Percentiles rank a stretch among this genome's conserved stretches.
Evolutionary conservation across 345 rosid genomes (phyloP).

Genomic region (Arabidopsis suecica): DNA sequence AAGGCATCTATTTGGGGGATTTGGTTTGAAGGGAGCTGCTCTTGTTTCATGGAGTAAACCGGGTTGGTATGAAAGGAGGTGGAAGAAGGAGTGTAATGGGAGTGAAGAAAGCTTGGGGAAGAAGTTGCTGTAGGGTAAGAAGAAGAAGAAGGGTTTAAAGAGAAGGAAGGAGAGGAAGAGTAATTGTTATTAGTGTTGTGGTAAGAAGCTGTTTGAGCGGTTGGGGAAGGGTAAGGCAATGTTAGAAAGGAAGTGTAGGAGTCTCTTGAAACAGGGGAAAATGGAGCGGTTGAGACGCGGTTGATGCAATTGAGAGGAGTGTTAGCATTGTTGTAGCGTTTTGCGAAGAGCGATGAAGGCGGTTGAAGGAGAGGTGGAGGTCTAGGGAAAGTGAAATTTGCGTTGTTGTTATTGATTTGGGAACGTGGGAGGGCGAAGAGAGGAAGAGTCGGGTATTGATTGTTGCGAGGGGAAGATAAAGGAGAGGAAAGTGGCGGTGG

Average conservation of each 20-base stretch:
- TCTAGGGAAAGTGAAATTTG: constrained; percentile 48
- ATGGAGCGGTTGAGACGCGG: constrained; percentile 44
- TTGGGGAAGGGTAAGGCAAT: constrained; percentile 40
- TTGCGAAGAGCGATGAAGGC: constrained; percentile 50
- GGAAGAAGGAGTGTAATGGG: constrained; percentile 43
- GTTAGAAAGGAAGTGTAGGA: constrained; percentile 42
- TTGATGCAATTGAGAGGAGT: constrained; percentile 23
- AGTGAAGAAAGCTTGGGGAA: constrained; percentile 37
- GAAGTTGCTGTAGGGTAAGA: constrained; percentile 39
- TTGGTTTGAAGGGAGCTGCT: constrained; percentile 92
- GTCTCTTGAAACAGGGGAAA: constrained; percentile 44
- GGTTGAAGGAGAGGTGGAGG: constrained; percentile 57
- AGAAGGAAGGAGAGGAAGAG: constrained; percentile 40
- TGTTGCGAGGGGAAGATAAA: constrained; percentile 47
- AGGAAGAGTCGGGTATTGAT: constrained; percentile 51
- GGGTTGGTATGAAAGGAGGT: constrained; percentile 41
- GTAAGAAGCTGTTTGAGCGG: constrained; percentile 37
- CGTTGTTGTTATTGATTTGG: constrained; percentile 23
- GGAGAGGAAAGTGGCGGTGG: constrained; percentile 45
- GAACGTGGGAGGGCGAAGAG: constrained; percentile 47
- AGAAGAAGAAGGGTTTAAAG: constrained; percentile 42
- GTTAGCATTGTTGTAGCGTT: constrained; percentile 45
- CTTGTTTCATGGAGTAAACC: constrained; percentile 50
- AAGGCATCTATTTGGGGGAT: constrained; percentile 11
- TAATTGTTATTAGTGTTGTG: constrained; percentile 35